Evolutionary conservation across 2,329 filamentous ascomycete species (phyloP), one percentile per base, ranked within the genome.

Genomic region (Leptographium procerum): DNA sequence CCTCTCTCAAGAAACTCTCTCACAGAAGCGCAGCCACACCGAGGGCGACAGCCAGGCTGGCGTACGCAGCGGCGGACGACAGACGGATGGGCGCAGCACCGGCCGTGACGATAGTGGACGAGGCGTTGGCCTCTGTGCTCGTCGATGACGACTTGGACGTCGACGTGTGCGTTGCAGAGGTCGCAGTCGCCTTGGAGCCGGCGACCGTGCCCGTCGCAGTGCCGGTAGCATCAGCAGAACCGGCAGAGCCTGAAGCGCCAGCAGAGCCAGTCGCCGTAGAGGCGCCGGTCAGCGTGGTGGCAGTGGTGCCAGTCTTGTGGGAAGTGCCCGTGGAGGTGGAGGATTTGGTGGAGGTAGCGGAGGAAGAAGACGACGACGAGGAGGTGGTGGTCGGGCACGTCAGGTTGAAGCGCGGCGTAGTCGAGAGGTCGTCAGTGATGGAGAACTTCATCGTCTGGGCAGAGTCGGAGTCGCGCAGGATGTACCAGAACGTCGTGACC

Each of bases 401-500:
- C 58, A 83, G 74, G 67, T 83, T 73, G 69, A 77, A 83, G 57
- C 71, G 69, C 50, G 80, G 74, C 29, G 67, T 76, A 64, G 76
- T 79, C 61, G 72, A 75, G 56, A 83, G 73, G 66, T 81, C 70
- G 60, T 79, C 70, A 66, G 77, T 80, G 62, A 83, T 76, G 68
- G 73, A 78, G 56, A 83, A 83, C 73, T 81, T 80, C 71, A 78
- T 74, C 67, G 74, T 66, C 75, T 83, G 82, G 68, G 75, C 79
- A 55, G 79, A 76, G 75, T 82, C 82, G 68, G 78, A 81, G 69
- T 85, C 82, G 58, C 79, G 77, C 64, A 84, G 76, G 62, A 72
- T 77, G 72, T 85, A 85, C 81, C 81, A 84, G 71, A 82, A 85
- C 57, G 79, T 81, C 62, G 79, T 75, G 43, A 70, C 72, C 70